These are phyloP conservation scores for Haplosporangium gracile DNA, from an alignment of 192 early-diverging fungal species.

Conservation along the genomic window DNA sequence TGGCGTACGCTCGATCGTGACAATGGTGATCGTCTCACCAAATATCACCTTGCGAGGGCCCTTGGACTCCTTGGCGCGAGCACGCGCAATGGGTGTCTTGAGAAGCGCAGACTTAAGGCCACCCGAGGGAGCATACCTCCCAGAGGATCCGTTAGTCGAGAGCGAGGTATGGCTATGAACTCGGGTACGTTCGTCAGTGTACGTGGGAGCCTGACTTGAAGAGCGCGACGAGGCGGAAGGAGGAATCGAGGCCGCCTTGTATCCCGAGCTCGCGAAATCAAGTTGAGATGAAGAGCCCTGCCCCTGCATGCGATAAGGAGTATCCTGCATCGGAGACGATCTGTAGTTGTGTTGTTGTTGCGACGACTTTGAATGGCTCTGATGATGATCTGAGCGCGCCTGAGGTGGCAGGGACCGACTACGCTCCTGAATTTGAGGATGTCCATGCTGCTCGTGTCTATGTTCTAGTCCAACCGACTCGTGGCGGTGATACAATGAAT, in stretches of 20 bases:
- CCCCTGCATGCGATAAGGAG: constrained; percentile 16
- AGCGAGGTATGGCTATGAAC: constrained; percentile 23
- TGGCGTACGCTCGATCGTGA: constrained; percentile 39
- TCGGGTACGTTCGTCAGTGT: constrained; percentile 13
- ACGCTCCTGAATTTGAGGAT: background rate
- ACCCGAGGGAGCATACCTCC: background rate
- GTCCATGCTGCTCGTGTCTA: background rate
- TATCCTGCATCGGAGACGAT: background rate
- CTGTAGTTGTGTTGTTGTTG: background rate
- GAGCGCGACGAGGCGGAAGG: constrained; percentile 3
- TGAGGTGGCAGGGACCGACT: background rate
- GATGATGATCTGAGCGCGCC: background rate
- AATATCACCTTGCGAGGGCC: constrained; percentile 45
- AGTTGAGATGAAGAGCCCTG: constrained; percentile 31
- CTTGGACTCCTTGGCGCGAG: constrained; percentile 40
- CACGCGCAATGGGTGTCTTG: constrained; percentile 51
- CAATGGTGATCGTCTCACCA: constrained; percentile 55
- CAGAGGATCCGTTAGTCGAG: constrained; percentile 1
- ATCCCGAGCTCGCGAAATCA: constrained; percentile 17
- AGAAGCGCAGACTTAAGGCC: constrained; percentile 31
- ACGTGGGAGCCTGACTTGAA: constrained; percentile 8
- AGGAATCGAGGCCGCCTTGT: constrained; percentile 2
- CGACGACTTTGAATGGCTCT: background rate
- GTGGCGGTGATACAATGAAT: background rate
- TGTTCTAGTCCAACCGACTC: background rate